Evolutionary conservation across 805 yeast genomes (phyloP).

Genomic region (Komagataella populi): DNA sequence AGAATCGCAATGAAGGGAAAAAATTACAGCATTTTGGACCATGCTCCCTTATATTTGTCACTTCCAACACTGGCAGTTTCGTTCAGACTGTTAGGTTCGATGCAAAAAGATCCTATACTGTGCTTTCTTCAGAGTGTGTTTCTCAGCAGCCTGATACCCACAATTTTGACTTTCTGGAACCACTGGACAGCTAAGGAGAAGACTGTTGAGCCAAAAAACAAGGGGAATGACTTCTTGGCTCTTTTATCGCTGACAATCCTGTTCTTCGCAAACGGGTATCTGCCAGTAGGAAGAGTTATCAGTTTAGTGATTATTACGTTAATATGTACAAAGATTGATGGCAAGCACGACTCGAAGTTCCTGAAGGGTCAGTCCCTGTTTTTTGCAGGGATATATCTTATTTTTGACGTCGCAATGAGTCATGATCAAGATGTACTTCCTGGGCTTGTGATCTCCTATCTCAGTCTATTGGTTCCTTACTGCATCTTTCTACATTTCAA

Average conservation of each 20-base stretch:
- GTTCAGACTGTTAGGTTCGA: neutral
- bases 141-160: neutral
- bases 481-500: neutral
- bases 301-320: constrained; percentile 11
- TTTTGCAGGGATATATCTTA: constrained; percentile 1
- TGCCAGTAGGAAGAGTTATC: constrained; percentile 14
- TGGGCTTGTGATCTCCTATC: constrained; percentile 1
- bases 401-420: neutral
- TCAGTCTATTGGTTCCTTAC: constrained; percentile 1
- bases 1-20: neutral
- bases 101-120: neutral
- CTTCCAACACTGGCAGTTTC: constrained; percentile 14
- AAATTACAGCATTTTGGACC: constrained; percentile 8
- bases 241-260: constrained; percentile 8
- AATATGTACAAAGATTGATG: constrained; percentile 4
- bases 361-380: constrained; percentile 1
- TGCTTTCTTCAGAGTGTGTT: neutral
- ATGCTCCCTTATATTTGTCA: constrained; percentile 19
- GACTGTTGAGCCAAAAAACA: neutral
- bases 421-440: constrained; percentile 3
- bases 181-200: neutral
- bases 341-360: constrained; percentile 7
- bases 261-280: constrained; percentile 10
- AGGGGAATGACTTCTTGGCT: neutral
- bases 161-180: neutral